Evolutionary conservation across 2,329 filamentous ascomycete genomes (phyloP), one percentile per base, ranked within the genome.

Genomic region (Shiraia bambusicola): DNA sequence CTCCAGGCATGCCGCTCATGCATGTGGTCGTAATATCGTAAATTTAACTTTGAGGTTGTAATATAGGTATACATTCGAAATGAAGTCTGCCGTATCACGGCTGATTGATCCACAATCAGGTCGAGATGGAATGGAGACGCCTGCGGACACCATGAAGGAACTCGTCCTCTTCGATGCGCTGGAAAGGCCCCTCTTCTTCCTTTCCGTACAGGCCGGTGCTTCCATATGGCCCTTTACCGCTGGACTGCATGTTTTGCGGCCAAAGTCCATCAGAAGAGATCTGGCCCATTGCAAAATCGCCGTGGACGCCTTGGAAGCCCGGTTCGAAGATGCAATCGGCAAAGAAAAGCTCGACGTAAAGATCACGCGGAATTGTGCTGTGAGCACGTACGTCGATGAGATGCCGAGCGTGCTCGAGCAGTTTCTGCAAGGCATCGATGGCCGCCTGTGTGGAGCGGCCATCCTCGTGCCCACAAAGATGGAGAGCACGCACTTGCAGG

Each of bases 241-340:
- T 61, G 44, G 66, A 60, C 8, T 58, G 58, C 24, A 62, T 50
- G 9, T 56, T 52, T 13, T 54, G 56, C 2, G 72, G 73, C 72
- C 73, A 77, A 7, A 57, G 41, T 11, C 72, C 71, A 13, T 61
- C 54, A 1, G 69, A 70, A 1, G 63, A 55, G 8, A 74, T 53
- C 46, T 73, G 67, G 2, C 72, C 69, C 11, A 74, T 54, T 16
- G 71, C 63, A 47, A 77, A 76, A 42, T 76, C 74, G 34, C 74
- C 74, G 37, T 77, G 74, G 9, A 76, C 74, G 10, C 72, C 56
- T 12, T 60, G 52, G 47, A 69, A 68, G 33, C 67, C 68, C 0
- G 74, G 74, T 42, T 76, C 72, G 56, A 77, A 77, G 50, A 77
- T 76, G 61, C 70, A 74, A 45, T 74, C 73, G 2, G 72, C 72